These are phyloP conservation scores for Aspergillus novofumigatus DNA, from an alignment of 2,329 filamentous ascomycete genomes.

Conservation along the genomic window DNA sequence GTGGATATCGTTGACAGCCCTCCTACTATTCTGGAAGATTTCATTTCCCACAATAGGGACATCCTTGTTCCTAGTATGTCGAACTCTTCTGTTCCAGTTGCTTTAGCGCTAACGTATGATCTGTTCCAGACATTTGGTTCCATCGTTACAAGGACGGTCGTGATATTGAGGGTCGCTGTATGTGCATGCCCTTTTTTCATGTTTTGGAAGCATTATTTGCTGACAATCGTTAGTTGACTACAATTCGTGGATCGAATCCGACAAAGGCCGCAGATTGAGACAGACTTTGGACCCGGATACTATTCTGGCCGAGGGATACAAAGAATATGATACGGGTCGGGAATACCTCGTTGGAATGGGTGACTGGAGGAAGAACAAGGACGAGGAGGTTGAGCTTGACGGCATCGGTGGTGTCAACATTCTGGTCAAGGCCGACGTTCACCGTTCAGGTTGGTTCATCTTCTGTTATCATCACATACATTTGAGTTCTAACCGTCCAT, in stretches of 20 bases:
- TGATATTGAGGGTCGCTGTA: conserved; percentile 94
- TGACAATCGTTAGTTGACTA: conserved; percentile 70
- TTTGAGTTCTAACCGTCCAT: conserved; percentile 16
- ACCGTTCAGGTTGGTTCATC: conserved; percentile 69
- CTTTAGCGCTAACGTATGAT: conserved; percentile 12
- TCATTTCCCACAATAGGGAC: conserved; percentile 89
- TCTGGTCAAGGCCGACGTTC: conserved; percentile 94
- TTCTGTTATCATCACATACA: not conserved
- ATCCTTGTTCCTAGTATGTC: conserved; percentile 87
- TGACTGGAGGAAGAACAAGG: conserved; percentile 86
- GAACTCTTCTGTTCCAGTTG: not conserved
- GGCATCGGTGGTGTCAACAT: conserved; percentile 97
- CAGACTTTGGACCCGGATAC: conserved; percentile 70
- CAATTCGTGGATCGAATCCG: conserved; percentile 97
- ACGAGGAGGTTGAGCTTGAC: conserved; percentile 87
- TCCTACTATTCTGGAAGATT: conserved; percentile 83
- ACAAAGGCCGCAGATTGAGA: conserved; percentile 73
- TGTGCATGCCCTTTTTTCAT: conserved; percentile 33
- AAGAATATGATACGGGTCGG: conserved; percentile 85
- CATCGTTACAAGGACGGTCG: conserved; percentile 62
- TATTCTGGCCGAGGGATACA: conserved; percentile 90
- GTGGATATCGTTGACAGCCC: conserved; percentile 94
- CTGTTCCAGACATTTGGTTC: conserved; percentile 60
- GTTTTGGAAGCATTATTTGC: conserved; percentile 4
- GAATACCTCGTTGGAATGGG: conserved; percentile 88